Evolutionary conservation across 2,329 filamentous ascomycete genomes (phyloP).

Genomic region (Orbilia blumenaviensis): DNA sequence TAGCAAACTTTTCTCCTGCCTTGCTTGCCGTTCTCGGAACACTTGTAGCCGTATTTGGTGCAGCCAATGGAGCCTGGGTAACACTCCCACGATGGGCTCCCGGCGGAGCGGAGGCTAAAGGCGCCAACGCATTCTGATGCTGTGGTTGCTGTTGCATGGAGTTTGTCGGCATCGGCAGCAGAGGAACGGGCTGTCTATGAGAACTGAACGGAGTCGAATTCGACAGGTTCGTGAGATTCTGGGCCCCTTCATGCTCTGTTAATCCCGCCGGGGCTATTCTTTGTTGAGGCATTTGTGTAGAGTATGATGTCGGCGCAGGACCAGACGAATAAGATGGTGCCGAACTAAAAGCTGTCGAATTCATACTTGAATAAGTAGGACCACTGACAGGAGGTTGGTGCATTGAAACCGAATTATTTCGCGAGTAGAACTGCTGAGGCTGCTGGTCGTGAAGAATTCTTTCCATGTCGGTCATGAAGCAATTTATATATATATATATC

Average conservation of each 20-base stretch:
- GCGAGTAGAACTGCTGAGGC: constrained; percentile 45
- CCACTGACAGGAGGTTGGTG: constrained; percentile 48
- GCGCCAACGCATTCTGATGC: constrained; percentile 53
- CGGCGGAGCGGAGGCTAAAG: constrained; percentile 36
- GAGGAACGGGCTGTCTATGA: constrained; percentile 49
- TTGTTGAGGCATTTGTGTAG: constrained; percentile 47
- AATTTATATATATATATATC: background rate
- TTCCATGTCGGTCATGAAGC: constrained; percentile 49
- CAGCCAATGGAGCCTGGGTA: constrained; percentile 35
- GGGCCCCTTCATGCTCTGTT: constrained; percentile 43
- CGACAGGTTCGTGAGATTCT: constrained; percentile 45
- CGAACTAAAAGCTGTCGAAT: constrained; percentile 51
- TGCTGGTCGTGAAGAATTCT: constrained; percentile 52
- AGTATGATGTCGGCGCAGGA: constrained; percentile 48
- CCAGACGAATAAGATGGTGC: constrained; percentile 39
- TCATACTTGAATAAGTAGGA: constrained; percentile 39
- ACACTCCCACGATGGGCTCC: constrained; percentile 45
- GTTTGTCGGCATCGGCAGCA: constrained; percentile 50
- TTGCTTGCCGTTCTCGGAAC: constrained; percentile 33
- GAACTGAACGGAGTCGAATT: constrained; percentile 49
- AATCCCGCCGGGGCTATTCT: constrained; percentile 47
- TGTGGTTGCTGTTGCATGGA: constrained; percentile 50
- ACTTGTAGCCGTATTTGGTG: constrained; percentile 35
- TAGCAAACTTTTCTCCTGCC: constrained; percentile 47
- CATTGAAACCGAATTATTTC: constrained; percentile 45